These are phyloP conservation scores for Starmerella ratchasimensis DNA, from an alignment of 805 yeast genomes.

Conservation along the genomic window DNA sequence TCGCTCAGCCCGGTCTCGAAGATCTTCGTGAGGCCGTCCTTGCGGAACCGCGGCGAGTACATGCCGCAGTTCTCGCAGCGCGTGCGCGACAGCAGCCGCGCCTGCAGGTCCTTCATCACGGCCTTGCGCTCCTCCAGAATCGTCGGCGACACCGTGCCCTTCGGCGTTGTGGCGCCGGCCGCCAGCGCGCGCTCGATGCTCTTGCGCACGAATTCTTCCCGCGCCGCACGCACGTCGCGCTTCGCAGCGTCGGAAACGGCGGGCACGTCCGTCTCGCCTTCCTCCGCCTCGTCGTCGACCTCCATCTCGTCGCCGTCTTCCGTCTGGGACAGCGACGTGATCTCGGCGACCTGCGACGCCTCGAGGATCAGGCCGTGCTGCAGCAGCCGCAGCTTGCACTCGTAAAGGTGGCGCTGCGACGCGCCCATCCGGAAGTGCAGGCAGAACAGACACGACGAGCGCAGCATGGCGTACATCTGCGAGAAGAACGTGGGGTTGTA, in stretches of 20 bases:
- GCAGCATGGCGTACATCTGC: constrained; percentile 71
- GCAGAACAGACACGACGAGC: constrained; percentile 82
- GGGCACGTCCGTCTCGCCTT: constrained; percentile 7
- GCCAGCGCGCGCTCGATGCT: constrained; percentile 59
- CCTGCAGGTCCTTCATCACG: constrained; percentile 58
- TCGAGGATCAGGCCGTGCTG: constrained; percentile 84
- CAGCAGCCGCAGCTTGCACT: constrained; percentile 64
- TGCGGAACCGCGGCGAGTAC: constrained; percentile 87
- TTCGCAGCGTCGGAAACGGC: constrained; percentile 34
- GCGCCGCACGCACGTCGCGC: constrained; percentile 35
- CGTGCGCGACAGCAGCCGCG: constrained; percentile 56
- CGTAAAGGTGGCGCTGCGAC: constrained; percentile 57
- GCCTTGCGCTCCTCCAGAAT: constrained; percentile 76
- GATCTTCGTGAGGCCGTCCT: constrained; percentile 85
- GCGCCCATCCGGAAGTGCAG: constrained; percentile 63
- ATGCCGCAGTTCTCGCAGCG: constrained; percentile 93
- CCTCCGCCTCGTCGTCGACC: constrained; percentile 31
- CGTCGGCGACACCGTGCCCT: constrained; percentile 69
- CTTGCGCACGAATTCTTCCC: constrained; percentile 58
- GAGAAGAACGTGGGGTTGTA: constrained; percentile 90
- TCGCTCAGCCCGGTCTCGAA: constrained; percentile 78
- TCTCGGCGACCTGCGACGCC: constrained; percentile 54
- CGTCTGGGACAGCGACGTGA: constrained; percentile 26
- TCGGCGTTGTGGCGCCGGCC: constrained; percentile 54
- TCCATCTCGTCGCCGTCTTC: constrained; percentile 22